Percentiles rank a stretch among this genome's conserved stretches.
Evolutionary conservation across 805 yeast genomes (phyloP).

Genomic region (Starmerella vitae): DNA sequence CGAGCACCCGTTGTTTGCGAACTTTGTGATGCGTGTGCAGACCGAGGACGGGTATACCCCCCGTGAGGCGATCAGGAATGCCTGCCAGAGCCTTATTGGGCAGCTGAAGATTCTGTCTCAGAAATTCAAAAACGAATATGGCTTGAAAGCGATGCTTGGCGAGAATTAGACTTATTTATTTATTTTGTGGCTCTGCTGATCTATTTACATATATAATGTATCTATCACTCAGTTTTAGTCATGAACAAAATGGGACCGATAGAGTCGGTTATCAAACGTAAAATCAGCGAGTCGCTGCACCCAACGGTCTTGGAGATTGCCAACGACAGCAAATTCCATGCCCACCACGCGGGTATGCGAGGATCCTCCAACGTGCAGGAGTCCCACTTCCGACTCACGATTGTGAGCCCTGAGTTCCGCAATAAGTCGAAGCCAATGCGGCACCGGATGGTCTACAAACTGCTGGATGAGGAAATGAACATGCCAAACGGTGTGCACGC

Average conservation of each 20-base stretch:
- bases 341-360: slow-evolving; percentile 71
- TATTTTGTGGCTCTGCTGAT: too few relatives aligned
- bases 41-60: slow-evolving; percentile 94
- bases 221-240: background rate
- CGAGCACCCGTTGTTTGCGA: slow-evolving; percentile 95
- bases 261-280: slow-evolving; percentile 36
- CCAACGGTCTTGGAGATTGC: slow-evolving; percentile 40
- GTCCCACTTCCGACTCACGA: slow-evolving; percentile 65
- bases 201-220: too few relatives aligned
- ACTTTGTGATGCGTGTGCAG: slow-evolving; percentile 85
- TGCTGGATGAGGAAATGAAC: slow-evolving; percentile 60
- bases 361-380: slow-evolving; percentile 61
- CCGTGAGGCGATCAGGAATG: slow-evolving; percentile 74
- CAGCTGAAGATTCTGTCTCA: slow-evolving; percentile 62
- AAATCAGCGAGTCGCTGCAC: slow-evolving; percentile 31
- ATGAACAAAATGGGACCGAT: slow-evolving; percentile 28
- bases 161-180: slow-evolving; percentile 20
- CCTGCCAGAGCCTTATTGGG: slow-evolving; percentile 69
- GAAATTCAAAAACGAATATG: slow-evolving; percentile 86
- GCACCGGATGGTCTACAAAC: slow-evolving; percentile 59
- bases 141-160: slow-evolving; percentile 49
- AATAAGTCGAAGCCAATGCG: slow-evolving; percentile 58
- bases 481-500: slow-evolving; percentile 66
- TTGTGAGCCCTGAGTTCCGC: slow-evolving; percentile 55
- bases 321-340: slow-evolving; percentile 80